phyloP scores from a whole-genome alignment of 192 early-diverging fungal species.

The Backusella sp. region DNA sequence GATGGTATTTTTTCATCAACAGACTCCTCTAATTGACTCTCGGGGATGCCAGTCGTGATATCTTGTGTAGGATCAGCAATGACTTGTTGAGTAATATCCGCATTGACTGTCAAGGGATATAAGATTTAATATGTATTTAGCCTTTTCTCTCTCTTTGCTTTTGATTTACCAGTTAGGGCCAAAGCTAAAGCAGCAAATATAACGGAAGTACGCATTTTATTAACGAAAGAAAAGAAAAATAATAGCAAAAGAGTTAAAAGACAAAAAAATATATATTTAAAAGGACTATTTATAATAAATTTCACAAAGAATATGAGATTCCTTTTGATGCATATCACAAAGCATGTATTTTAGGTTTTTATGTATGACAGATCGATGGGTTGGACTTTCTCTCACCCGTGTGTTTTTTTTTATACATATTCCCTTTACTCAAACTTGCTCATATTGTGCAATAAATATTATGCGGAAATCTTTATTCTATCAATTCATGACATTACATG shows the following conservation, averaged over 20 bases:
- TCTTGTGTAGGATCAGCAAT: background rate
- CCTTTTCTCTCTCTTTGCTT: background rate
- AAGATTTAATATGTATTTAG: background rate
- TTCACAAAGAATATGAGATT: background rate
- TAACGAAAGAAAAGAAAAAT: background rate
- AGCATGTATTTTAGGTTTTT: background rate
- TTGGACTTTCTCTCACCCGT: background rate
- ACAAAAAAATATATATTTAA: background rate
- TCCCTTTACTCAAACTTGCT: too few species aligned
- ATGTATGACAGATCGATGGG: constrained; percentile 3
- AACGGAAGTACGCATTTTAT: background rate
- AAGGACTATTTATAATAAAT: background rate
- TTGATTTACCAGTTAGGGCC: background rate
- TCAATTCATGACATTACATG: background rate
- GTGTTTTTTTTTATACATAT: background rate
- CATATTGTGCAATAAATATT: background rate
- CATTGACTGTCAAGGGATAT: background rate
- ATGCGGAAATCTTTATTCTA: background rate
- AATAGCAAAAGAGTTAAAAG: background rate
- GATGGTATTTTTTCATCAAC: background rate
- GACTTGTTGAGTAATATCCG: background rate
- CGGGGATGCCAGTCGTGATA: background rate
- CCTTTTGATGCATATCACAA: background rate
- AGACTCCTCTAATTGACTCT: background rate
- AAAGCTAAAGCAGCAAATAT: constrained; percentile 2